Percentiles rank a stretch among this genome's conserved stretches.
phyloP scores from a whole-genome alignment of 768 basidiomycete species.

The Lactarius indigo region DNA sequence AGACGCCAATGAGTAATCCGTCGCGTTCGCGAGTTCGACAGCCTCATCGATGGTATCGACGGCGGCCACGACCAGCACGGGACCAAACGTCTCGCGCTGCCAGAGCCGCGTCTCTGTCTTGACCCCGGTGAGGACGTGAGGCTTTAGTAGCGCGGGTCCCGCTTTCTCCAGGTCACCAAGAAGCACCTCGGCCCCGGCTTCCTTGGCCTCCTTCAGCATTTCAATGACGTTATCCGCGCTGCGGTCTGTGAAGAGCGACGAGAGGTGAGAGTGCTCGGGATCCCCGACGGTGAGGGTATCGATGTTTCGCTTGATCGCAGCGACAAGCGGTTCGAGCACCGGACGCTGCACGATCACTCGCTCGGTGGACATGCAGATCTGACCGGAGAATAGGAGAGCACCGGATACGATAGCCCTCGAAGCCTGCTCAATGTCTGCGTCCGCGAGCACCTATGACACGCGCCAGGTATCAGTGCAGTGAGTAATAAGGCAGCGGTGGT shows the following conservation, averaged over 20 bases:
- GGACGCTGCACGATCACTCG: slow-evolving; percentile 51
- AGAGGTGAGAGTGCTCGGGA: slow-evolving; percentile 31
- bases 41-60: slow-evolving; percentile 53
- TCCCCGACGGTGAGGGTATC: slow-evolving; percentile 40
- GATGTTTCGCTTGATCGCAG: slow-evolving; percentile 35
- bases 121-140: slow-evolving; percentile 48
- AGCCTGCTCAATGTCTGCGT: slow-evolving; percentile 51
- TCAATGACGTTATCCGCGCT: slow-evolving; percentile 44
- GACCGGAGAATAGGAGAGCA: slow-evolving; percentile 46
- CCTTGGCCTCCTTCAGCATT: slow-evolving; percentile 43
- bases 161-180: slow-evolving; percentile 41
- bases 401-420: slow-evolving; percentile 47
- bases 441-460: slow-evolving; percentile 42
- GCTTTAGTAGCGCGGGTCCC: slow-evolving; percentile 41
- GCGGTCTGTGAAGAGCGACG: slow-evolving; percentile 41
- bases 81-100: slow-evolving; percentile 62
- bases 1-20: slow-evolving; percentile 49
- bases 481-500: neutral
- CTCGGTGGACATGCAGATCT: slow-evolving; percentile 57
- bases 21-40: slow-evolving; percentile 51
- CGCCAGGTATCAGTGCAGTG: neutral
- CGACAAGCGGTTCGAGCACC: slow-evolving; percentile 37
- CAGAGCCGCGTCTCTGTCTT: slow-evolving; percentile 49
- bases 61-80: slow-evolving; percentile 45
- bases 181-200: slow-evolving; percentile 43